Percentiles rank a stretch among this genome's conserved stretches.
phyloP scores from a whole-genome alignment of 306 rosid genomes.

The Casuarina equisetifolia region DNA sequence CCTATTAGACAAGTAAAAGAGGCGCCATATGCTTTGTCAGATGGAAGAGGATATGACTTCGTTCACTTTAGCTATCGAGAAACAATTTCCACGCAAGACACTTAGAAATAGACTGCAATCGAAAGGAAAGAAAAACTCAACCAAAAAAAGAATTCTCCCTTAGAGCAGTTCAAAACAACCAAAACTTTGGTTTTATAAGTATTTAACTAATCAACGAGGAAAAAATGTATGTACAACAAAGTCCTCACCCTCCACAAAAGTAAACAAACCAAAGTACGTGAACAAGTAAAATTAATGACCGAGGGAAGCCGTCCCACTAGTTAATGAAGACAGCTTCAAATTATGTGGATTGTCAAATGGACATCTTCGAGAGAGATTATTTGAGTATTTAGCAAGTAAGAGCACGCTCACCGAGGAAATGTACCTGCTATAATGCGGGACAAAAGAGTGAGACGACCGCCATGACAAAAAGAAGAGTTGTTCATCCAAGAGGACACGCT shows the following conservation, averaged over 20 bases:
- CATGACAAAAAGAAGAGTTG: background rate
- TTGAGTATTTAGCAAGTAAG: background rate
- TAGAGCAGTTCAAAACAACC: no score
- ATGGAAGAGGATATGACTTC: background rate
- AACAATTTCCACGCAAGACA: background rate
- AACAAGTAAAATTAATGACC: background rate
- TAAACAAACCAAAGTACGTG: background rate
- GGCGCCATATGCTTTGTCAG: background rate
- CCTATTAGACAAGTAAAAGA: background rate
- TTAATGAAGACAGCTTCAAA: no score
- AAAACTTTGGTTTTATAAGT: background rate
- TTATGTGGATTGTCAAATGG: no score
- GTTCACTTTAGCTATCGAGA: background rate
- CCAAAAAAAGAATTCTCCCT: no score
- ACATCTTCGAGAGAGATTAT: no score
- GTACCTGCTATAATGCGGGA: background rate
- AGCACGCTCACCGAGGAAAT: background rate
- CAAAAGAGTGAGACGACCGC: no score
- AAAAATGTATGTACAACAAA: slow-evolving; percentile 2
- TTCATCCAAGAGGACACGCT: background rate
- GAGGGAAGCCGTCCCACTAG: background rate
- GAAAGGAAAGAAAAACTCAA: background rate
- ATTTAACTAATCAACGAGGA: background rate
- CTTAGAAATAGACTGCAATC: background rate
- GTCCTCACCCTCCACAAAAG: background rate